Evolutionary conservation across 306 rosid species (phyloP), one percentile per base, ranked within the genome.

Genomic region (Sphenostylis stenocarpa): DNA sequence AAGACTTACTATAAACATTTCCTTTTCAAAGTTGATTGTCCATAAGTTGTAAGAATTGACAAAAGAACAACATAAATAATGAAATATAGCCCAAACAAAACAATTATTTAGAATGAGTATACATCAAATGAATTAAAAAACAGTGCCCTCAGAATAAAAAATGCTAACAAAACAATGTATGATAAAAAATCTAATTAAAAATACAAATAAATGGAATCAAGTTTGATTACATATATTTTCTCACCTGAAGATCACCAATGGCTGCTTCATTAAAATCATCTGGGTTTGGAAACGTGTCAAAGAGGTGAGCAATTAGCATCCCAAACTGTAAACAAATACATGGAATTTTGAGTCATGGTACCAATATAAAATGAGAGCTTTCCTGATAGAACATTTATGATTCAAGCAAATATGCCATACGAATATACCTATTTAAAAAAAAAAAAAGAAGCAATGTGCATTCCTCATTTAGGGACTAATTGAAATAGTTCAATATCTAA

Each of bases 191-290:
- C 10, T 20, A 80, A 57, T 53, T 28, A 16, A 64, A 17, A 47
- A 29, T 34, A 44, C 17, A 3, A 56, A 24, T 56, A 28, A 12
- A 62, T 39, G 64, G 8, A 73, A 66, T 53, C 28, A 38, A 44
- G 9, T 67, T 21, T 45, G 62, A 63, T 72, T 68, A 19, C 61
- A 64, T 33, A 65, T n/a, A 77, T 76, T 65, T 72, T 81, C 66
- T 64, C 61, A 92, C 98, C 96, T 92, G 96, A 20, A 94, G 90
- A 82, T 94, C 98, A 79, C 98, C 97, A 69, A 94, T 82, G 53
- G 89, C 95, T 5, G 86, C 67, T 78, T 87, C 96, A 74, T 79
- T 85, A 70, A 85, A 90, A 63, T 89, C 88, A 53, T 92, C 97
- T 61, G 81, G 78, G 67, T 89, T 85, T 9, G 98, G 95, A 83